A percentile compares a stretch with the other conserved stretches of the same genome.
phyloP scores from a whole-genome alignment of 2,329 filamentous ascomycete species.

The Tolypocladium guangdongense region DNA sequence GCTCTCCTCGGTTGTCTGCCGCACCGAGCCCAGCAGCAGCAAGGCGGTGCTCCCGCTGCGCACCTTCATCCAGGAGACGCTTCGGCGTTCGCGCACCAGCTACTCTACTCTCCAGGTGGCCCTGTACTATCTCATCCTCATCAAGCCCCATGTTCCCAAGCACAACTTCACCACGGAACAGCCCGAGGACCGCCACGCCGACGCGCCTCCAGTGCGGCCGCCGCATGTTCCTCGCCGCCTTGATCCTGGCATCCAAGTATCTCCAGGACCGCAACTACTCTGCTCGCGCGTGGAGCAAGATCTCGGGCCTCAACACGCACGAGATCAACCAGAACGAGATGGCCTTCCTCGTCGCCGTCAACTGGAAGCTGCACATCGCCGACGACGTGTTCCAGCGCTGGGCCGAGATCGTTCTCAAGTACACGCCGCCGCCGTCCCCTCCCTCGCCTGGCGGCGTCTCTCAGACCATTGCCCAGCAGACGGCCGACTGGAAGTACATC shows the following conservation, averaged over 20 bases:
- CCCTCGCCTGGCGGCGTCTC: conserved; percentile 39
- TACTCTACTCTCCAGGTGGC: conserved; percentile 97
- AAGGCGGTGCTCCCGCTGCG: conserved; percentile 80
- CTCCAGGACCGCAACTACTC: conserved; percentile 97
- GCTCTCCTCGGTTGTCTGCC: conserved; percentile 68
- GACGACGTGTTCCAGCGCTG: conserved; percentile 83
- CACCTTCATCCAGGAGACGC: conserved; percentile 94
- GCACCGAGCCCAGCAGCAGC: conserved; percentile 57
- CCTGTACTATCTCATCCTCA: conserved; percentile 88
- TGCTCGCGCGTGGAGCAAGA: conserved; percentile 96
- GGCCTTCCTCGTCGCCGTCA: conserved; percentile 77
- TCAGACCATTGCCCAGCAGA: conserved; percentile 33
- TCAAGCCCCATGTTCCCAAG: conserved; percentile 79
- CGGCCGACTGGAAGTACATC: conserved; percentile 46
- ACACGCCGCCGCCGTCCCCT: conserved; percentile 60
- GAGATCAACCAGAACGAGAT: conserved; percentile 98
- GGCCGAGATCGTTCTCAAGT: conserved; percentile 84
- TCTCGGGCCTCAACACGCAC: conserved; percentile 82
- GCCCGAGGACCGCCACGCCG: conserved; percentile 56
- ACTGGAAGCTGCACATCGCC: conserved; percentile 91
- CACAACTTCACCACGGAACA: conserved; percentile 83
- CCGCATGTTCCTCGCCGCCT: conserved; percentile 90
- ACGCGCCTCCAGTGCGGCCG: conserved; percentile 88
- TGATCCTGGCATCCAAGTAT: conserved; percentile 96
- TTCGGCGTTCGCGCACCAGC: conserved; percentile 88